Evolutionary conservation across 2,329 filamentous ascomycete genomes (phyloP), one percentile per base, ranked within the genome.

Genomic region (Dactylellina parvicollis): DNA sequence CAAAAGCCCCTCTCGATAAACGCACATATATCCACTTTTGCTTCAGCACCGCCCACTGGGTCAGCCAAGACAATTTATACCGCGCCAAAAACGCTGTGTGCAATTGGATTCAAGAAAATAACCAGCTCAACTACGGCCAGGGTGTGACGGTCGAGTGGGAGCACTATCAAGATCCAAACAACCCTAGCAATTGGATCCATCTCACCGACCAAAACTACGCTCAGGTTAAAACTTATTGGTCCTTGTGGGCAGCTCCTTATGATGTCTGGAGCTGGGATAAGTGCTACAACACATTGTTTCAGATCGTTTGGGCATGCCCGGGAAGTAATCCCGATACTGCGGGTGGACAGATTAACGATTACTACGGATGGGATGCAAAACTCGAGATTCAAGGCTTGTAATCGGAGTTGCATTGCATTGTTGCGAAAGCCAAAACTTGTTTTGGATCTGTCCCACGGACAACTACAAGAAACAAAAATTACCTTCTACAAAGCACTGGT

Each of bases 281-380:
- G 8, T 61, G 56, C 12, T 61, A 24, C 18, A 26, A 61, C 44
- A 49, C 30, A n/a, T 26, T 61, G 28, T 61, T 49, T 28, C 16
- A 61, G 56, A 4, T 61, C 4, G 18, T 61, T 36, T 61, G 56
- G 56, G 8, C 20, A 4, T 61, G 56, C 26, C 40, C 40, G 7
- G 56, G 56, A 28, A 61, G 30, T 20, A 61, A 61, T 16, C 56
- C 56, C 3, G 56, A 61, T 49, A 61, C 56, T 7, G 56, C 56
- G n/a, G 56, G 56, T 61, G 56, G 56, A 16, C 3, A 36, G 7
- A n/a, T 61, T n/a, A 34, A 40, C 4, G 56, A 49, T 26, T 61
- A 36, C n/a, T 12, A 49, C 26, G 56, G 56, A 16, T 59, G 55
- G 55, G 28, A 32, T 22, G 40, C 36, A 1, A 12, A 22, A 4